Conservation (phyloP, 495 filamentous ascomycete genomes). For the Daldinia caldariorum region DNA sequence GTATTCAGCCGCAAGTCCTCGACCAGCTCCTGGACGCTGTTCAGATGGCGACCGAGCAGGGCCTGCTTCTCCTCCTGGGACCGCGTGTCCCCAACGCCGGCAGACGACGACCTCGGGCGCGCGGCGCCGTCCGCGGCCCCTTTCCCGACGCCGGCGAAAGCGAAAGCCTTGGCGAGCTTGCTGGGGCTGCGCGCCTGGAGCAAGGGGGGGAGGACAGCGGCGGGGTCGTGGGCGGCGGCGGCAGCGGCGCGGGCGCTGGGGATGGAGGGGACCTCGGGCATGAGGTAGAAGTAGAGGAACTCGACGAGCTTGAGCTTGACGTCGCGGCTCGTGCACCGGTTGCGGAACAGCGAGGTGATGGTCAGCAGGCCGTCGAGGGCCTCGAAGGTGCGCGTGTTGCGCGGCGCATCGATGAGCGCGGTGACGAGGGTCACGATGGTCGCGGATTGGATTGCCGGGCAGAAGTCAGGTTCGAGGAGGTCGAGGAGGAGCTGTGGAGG, state of each 20-base stretch:
- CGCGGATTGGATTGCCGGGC: slow-evolving; percentile 87
- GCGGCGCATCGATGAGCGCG: slow-evolving; percentile 81
- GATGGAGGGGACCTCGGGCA: slow-evolving; percentile 81
- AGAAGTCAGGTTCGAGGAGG: slow-evolving; percentile 91
- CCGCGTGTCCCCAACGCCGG: slow-evolving; percentile 62
- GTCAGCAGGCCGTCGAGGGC: slow-evolving; percentile 90
- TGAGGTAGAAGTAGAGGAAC: slow-evolving; percentile 97
- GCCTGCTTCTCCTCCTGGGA: slow-evolving; percentile 89
- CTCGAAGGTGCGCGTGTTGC: slow-evolving; percentile 92
- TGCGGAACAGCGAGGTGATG: slow-evolving; percentile 93
- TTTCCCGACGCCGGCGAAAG: slow-evolving; percentile 45
- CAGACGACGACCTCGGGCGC: slow-evolving; percentile 42
- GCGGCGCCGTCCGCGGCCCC: slow-evolving; percentile 50
- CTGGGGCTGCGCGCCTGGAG: slow-evolving; percentile 73
- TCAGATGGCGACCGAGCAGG: slow-evolving; percentile 80
- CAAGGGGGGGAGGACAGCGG: slow-evolving; percentile 50
- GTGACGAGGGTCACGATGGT: slow-evolving; percentile 90
- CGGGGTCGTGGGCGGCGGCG: slow-evolving; percentile 37
- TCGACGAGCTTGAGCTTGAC: slow-evolving; percentile 94
- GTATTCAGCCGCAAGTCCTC: slow-evolving; percentile 87
- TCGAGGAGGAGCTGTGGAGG: slow-evolving; percentile 78
- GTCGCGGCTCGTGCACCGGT: slow-evolving; percentile 78
- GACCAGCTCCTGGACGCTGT: slow-evolving; percentile 90
- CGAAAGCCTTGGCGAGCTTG: slow-evolving; percentile 68
- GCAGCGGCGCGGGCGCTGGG: slow-evolving; percentile 52